These are phyloP conservation scores for Turritis glabra DNA, from an alignment of 345 rosid species.

Conservation along the genomic window DNA sequence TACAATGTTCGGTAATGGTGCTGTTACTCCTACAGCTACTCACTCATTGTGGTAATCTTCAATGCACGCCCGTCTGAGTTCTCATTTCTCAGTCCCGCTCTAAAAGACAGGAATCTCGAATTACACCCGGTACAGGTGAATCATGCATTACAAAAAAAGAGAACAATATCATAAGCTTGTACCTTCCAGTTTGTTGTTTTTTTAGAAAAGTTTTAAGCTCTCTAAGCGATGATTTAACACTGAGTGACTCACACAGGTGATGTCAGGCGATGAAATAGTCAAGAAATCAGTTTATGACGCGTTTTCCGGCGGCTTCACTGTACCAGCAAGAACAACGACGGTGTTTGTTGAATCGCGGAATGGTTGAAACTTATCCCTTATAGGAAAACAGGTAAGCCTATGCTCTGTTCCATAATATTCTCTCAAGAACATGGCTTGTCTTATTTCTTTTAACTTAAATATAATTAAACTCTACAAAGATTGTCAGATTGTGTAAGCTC, in stretches of 20 bases:
- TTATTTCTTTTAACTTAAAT: not conserved
- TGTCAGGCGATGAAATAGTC: constrained; percentile 60
- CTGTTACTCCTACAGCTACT: constrained; percentile 50
- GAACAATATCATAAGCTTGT: not conserved
- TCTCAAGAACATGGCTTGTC: constrained; percentile 12
- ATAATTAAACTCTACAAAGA: not conserved
- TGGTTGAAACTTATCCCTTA: constrained; percentile 24
- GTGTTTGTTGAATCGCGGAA: constrained; percentile 70
- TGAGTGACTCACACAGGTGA: constrained; percentile 43
- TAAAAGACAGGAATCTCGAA: constrained; percentile 53
- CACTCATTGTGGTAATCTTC: constrained; percentile 66
- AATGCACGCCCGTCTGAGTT: constrained; percentile 64
- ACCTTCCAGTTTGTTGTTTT: not conserved
- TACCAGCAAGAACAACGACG: constrained; percentile 66
- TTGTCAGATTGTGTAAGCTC: not conserved
- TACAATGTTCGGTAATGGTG: not conserved
- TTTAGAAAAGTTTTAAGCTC: not conserved
- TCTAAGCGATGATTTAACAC: not conserved
- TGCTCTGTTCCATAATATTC: not conserved
- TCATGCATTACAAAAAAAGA: not conserved
- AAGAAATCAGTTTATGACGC: constrained; percentile 63
- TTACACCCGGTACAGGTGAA: constrained; percentile 83
- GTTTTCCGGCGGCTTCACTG: constrained; percentile 53
- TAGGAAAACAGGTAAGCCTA: constrained; percentile 8
- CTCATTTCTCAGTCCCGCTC: constrained; percentile 48